Evolutionary conservation across 768 basidiomycete species (phyloP), one percentile per base, ranked within the genome.

Genomic region (Lactifluus rugatus): DNA sequence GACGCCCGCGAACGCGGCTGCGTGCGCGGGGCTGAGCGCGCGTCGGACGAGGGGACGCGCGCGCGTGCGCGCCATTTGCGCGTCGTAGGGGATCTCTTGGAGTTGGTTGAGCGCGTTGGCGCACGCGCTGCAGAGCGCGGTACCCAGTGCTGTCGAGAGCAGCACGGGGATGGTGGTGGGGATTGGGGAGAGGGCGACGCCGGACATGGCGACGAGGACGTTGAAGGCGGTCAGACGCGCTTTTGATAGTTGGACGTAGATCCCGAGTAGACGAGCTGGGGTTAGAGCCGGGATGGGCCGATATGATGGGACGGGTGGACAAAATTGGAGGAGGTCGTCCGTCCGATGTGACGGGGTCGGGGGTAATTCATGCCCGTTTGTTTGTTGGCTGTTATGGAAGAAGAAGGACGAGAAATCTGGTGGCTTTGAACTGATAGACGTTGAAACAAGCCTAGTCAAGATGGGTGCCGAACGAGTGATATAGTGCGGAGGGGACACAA

Each of bases 81-180:
- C 94, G 67, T 99, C 96, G 63, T 93, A 90, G 0, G 96, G 96
- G 7, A 90, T 77, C 72, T 99, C 96, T 66, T 93, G 87, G 3
- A 98, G 74, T 70, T 99, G 93, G 72, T 99, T 99, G 66, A 96
- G 77, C 2, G 95, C 80, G 68, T 97, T 97, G 28, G 96, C 96
- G 0, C 93, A 89, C 2, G 93, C 91, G 5, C 88, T 86, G 69
- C 93, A 96, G 44, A 99, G 78, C 0, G 86, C 82, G 0, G 94
- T 97, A 41, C 96, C 96, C 26, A 88, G 67, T 0, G 94, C 92
- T 0, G 94, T 89, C 16, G 88, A 83, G 4, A 98, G 76, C 10
- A 99, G 78, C 14, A 92, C 80, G 1, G 93, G 89, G 0, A 97
- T 74, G 2, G 88, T 85, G 0, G 89, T 79, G 3, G 92, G 89